Evolutionary conservation across 805 yeast species (phyloP).

Genomic region (Pichia paraexigua): DNA sequence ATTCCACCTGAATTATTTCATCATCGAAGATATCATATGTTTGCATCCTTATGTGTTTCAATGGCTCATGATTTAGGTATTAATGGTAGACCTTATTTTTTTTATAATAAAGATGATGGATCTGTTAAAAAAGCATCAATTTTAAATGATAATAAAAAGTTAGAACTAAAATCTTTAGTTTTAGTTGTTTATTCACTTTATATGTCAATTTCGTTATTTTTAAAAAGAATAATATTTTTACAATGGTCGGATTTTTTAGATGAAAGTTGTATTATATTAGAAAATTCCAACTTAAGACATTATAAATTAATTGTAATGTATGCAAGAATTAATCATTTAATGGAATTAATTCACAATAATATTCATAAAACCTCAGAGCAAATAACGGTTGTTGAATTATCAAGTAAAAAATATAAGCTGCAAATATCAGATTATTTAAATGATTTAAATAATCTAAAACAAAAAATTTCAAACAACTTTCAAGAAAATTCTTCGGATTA

Average conservation of each 20-base stretch:
- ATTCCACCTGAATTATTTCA: constrained; percentile 76
- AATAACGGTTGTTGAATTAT: constrained; percentile 23
- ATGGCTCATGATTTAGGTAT: constrained; percentile 74
- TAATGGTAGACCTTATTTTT: constrained; percentile 42
- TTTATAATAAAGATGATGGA: constrained; percentile 34
- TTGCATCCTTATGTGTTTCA: constrained; percentile 55
- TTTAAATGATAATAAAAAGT: constrained; percentile 28
- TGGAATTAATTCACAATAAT: constrained; percentile 53
- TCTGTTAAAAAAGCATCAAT: constrained; percentile 33
- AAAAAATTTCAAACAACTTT: constrained; percentile 26
- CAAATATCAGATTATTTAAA: constrained; percentile 43
- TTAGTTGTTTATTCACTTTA: constrained; percentile 54
- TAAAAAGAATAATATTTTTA: constrained; percentile 54
- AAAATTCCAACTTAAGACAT: constrained; percentile 25
- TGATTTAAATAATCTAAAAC: constrained; percentile 34
- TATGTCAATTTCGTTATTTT: constrained; percentile 54
- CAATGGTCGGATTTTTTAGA: constrained; percentile 61
- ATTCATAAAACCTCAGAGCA: constrained; percentile 36
- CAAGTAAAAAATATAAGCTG: constrained; percentile 28
- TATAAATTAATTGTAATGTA: constrained; percentile 45
- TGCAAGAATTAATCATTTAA: constrained; percentile 48
- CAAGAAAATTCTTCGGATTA: constrained; percentile 30
- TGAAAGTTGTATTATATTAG: constrained; percentile 47
- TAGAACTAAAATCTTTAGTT: constrained; percentile 45
- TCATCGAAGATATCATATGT: constrained; percentile 67